Percentiles rank a stretch among this genome's conserved stretches.
Evolutionary conservation across 371 early-diverging fungal genomes (phyloP).

Genomic region (Lichtheimia ornata): DNA sequence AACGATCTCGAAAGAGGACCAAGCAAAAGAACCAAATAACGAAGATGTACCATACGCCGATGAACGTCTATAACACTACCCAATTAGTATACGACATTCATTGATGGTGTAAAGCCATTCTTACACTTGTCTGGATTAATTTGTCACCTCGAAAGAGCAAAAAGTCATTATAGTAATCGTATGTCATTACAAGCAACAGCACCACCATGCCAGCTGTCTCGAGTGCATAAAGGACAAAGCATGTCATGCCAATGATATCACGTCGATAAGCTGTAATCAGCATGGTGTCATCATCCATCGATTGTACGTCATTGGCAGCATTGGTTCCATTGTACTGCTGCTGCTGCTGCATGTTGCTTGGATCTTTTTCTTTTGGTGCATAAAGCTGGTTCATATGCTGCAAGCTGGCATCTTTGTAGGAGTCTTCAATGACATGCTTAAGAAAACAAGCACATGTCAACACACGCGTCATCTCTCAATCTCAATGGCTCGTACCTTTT

Average conservation of each 20-base stretch:
- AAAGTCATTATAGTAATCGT: constrained; percentile 40
- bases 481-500: constrained; percentile 20
- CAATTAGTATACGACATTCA: constrained; percentile 28
- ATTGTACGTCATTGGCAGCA: too few species aligned
- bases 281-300: constrained; percentile 25
- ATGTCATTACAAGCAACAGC: constrained; percentile 35
- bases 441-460: constrained; percentile 3
- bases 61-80: constrained; percentile 27
- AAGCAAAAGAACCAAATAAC: constrained; percentile 64
- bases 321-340: too few species aligned
- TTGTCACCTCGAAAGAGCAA: constrained; percentile 30
- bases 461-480: not conserved
- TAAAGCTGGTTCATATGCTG: too few species aligned
- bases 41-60: constrained; percentile 67
- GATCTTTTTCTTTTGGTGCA: too few species aligned
- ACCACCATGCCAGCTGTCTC: constrained; percentile 42
- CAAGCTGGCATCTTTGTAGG: too few species aligned
- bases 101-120: constrained; percentile 27
- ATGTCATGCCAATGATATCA: constrained; percentile 27
- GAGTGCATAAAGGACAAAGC: constrained; percentile 18
- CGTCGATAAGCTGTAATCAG: constrained; percentile 38
- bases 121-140: constrained; percentile 37
- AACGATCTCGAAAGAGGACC: constrained; percentile 40
- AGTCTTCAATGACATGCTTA: not conserved
- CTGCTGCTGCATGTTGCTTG: too few species aligned